A percentile compares a stretch with the other conserved stretches of the same genome.
Evolutionary conservation across 108 stramenopile species (phyloP).

Genomic region (Nitzschia sp.): DNA sequence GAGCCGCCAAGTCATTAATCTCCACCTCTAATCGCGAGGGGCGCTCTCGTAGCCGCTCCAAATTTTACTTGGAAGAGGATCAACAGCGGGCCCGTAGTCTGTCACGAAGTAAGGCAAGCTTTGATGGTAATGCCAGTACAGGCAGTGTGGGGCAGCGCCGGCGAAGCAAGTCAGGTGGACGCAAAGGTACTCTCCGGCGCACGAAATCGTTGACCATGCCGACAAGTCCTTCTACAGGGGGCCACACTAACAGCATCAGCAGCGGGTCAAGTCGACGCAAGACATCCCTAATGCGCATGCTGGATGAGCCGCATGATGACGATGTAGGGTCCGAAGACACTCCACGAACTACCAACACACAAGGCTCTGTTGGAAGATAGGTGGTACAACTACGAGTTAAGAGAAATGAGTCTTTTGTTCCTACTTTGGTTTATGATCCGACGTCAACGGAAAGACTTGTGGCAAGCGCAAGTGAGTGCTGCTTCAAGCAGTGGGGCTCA

Average conservation of each 20-base stretch:
- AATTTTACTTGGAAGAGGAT: background rate
- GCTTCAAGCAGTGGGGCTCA: too few relatives aligned
- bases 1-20: background rate
- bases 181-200: background rate
- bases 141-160: background rate
- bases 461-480: too few relatives aligned
- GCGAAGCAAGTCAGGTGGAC: background rate
- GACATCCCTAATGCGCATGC: background rate
- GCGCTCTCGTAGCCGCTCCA: background rate
- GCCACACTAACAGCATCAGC: background rate
- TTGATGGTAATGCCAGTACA: background rate
- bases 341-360: constrained; percentile 17
- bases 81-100: background rate
- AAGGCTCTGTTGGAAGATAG: constrained; percentile 2
- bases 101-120: background rate
- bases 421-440: too few relatives aligned
- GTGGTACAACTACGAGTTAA: background rate
- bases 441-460: too few relatives aligned
- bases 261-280: background rate
- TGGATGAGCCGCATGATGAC: constrained; percentile 1
- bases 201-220: background rate
- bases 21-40: background rate
- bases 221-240: background rate
- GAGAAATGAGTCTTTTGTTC: too few relatives aligned
- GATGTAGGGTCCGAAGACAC: constrained; percentile 8